Conservation (phyloP, 805 yeast species). For the Yarrowia sp. region DNA sequence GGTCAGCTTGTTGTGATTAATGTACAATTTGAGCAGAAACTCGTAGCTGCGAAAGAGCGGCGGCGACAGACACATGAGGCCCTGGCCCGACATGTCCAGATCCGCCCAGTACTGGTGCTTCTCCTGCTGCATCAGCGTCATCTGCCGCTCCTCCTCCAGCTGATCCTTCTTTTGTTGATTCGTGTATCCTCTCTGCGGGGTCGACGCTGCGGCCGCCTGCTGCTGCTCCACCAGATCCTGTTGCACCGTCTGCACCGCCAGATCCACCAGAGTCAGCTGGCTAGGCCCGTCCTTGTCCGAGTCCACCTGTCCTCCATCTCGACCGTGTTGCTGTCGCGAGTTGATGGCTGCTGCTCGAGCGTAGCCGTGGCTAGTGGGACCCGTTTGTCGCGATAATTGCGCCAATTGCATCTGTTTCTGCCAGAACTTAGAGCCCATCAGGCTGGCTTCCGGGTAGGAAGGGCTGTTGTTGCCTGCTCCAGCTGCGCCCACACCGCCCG, state of each 20-base stretch:
- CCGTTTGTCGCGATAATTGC: conserved; percentile 71
- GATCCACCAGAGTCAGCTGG: conserved; percentile 50
- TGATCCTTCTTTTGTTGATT: conserved; percentile 50
- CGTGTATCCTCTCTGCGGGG: conserved; percentile 42
- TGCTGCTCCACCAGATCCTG: conserved; percentile 43
- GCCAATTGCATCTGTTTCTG: conserved; percentile 79
- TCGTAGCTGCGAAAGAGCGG: conserved; percentile 73
- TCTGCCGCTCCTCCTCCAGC: conserved; percentile 53
- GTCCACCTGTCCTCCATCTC: conserved; percentile 34
- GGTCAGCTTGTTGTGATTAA: conserved; percentile 83
- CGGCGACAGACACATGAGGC: conserved; percentile 71
- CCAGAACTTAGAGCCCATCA: conserved; percentile 57
- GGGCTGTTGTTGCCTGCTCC: conserved; percentile 39
- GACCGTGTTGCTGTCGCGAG: conserved; percentile 47
- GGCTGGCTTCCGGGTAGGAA: conserved; percentile 23
- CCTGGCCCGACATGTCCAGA: conserved; percentile 89
- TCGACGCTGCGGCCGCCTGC: conserved; percentile 36
- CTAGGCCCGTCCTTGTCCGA: conserved; percentile 44
- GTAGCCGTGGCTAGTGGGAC: conserved; percentile 71
- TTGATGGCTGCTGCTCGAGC: conserved; percentile 82
- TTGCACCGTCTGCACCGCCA: conserved; percentile 51
- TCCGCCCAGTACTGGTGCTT: conserved; percentile 91
- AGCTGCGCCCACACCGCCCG: conserved; percentile 13
- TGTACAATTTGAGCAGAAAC: conserved; percentile 83
- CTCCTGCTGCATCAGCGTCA: conserved; percentile 51